Conservation (phyloP, 495 filamentous ascomycete genomes). For the Cercophora newfieldiana region DNA sequence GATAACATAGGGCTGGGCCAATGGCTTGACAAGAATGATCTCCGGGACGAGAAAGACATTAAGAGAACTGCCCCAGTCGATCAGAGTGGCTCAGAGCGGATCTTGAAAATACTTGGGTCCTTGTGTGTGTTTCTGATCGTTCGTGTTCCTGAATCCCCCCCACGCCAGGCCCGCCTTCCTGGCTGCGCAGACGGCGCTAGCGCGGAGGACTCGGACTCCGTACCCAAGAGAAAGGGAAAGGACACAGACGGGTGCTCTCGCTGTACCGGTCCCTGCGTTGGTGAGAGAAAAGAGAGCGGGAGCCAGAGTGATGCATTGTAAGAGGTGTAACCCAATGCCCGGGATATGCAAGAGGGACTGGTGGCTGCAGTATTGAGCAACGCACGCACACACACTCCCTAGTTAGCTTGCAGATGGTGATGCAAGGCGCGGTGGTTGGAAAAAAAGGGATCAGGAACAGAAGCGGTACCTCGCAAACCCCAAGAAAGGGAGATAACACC, state of each 20-base stretch:
- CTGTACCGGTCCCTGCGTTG: constrained; percentile 15
- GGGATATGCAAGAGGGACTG: constrained; percentile 9
- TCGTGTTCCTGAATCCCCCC: constrained; percentile 1
- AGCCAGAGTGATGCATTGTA: not conserved
- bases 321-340: constrained; percentile 4
- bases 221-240: constrained; percentile 2
- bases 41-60: not conserved
- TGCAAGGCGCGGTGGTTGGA: not conserved
- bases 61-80: not conserved
- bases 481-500: not conserved
- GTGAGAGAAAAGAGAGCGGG: not conserved
- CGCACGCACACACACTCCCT: not conserved
- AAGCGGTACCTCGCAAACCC: not conserved
- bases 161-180: not conserved
- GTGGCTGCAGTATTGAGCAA: not conserved
- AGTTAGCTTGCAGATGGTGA: not conserved
- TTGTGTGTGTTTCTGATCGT: not conserved
- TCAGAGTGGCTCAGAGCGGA: not conserved
- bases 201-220: not conserved
- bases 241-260: constrained; percentile 4
- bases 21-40: not conserved
- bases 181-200: not conserved
- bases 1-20: not conserved
- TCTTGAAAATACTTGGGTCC: not conserved
- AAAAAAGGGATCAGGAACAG: constrained; percentile 4